Evolutionary conservation across 768 basidiomycete genomes (phyloP).

Genomic region (Cubamyces lactineus): DNA sequence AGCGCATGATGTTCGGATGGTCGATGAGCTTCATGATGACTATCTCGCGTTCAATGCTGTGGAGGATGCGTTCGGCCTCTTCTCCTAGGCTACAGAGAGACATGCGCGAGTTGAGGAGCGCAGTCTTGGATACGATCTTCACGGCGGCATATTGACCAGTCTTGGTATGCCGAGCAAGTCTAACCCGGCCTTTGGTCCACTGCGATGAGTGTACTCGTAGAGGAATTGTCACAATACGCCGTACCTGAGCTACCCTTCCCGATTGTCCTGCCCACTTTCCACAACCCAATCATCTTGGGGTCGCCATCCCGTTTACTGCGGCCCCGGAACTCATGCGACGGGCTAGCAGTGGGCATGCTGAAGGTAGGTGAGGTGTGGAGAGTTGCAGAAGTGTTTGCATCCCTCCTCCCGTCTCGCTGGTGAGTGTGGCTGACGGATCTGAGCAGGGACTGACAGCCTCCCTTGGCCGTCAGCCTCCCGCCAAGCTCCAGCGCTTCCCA

Average conservation of each 20-base stretch:
- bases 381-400: no score
- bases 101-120: slow-evolving; percentile 63
- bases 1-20: slow-evolving; percentile 91
- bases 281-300: slow-evolving; percentile 51
- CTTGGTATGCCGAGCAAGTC: slow-evolving; percentile 85
- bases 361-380: not conserved
- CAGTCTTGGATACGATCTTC: slow-evolving; percentile 88
- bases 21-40: slow-evolving; percentile 97
- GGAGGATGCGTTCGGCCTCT: slow-evolving; percentile 74
- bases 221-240: not conserved
- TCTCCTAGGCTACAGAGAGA: slow-evolving; percentile 72
- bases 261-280: slow-evolving; percentile 59
- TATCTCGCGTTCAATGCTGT: slow-evolving; percentile 90
- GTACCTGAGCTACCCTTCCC: slow-evolving; percentile 57
- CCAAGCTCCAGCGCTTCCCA: no score
- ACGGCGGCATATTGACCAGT: slow-evolving; percentile 90
- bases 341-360: slow-evolving; percentile 22
- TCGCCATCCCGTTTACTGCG: slow-evolving; percentile 34
- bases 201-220: not conserved
- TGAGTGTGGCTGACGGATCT: no score
- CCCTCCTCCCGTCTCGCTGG: no score
- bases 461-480: no score
- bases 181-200: slow-evolving; percentile 71
- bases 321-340: slow-evolving; percentile 18
- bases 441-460: no score